Base-by-base conservation (phyloP, 1,284 basidiomycete species). In the Cutaneotrichosporon curvatum region DNA sequence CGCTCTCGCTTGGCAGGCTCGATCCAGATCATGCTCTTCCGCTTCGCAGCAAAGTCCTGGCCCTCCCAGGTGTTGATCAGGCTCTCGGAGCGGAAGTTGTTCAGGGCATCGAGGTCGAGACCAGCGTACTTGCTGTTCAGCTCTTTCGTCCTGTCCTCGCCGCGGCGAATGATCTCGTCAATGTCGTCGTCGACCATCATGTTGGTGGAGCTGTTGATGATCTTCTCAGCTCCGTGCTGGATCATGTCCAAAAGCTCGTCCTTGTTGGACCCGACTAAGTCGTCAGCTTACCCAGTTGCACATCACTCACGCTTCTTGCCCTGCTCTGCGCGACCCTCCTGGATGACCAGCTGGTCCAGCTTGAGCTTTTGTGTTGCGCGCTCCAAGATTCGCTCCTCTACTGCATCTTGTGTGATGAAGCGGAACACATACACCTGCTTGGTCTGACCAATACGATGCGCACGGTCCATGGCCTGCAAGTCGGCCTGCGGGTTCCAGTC, bases 401-500 rank as follows among this genome's bases (percentile, higher is more conserved):
- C 91, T 40, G 90, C 92, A 42, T 85, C 77, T 65, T 96, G 91
- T 0, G 95, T 97, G 60, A 99, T 87, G 70, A 98, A 97, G 21
- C 94, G 78, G 78, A 92, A 99, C 1, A 98, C 95, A 63, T 94
- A 95, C 16, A 97, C 94, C 71, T 98, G 94, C 73, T 97, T 97
- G 41, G 87, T 97, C 74, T 97, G 95, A 2, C 94, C 94, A 55
- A 98, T 97, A 59, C 94, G 87, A 73, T 98, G 94, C 0, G 94
- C 94, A 56, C 94, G 87, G 68, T 98, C 94, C 95, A 98, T 97
- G 6, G 95, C 95, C 70, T 98, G 95, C 47, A 98, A 70, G 75
- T 99, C 95, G 4, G 94, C 94, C 73, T 99, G 94, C 1, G 95
- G 94, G 70, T 98, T 98, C 94, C 94, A 98, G 71, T 98, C 95